These are phyloP conservation scores for Tetrapyrgos nigripes DNA, from an alignment of 1,284 basidiomycete genomes.

Conservation along the genomic window DNA sequence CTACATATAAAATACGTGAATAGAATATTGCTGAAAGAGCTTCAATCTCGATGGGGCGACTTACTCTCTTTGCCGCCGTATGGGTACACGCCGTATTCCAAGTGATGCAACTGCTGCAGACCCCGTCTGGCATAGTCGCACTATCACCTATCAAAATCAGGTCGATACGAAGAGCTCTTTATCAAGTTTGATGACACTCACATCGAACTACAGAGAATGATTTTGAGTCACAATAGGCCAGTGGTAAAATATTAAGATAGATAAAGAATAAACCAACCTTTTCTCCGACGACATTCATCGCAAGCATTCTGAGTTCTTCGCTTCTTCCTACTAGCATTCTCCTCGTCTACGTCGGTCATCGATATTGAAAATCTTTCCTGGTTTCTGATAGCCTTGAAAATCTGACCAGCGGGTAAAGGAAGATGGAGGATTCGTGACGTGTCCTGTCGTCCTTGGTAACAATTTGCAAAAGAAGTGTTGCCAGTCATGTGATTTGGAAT, in stretches of 20 bases:
- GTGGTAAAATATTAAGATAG: neutral
- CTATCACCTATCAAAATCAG: constrained; percentile 4
- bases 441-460: too few relatives aligned
- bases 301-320: constrained; percentile 6
- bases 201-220: neutral
- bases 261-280: neutral
- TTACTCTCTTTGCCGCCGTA: constrained; percentile 6
- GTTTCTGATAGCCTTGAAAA: too few relatives aligned
- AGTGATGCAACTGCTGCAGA: constrained; percentile 11
- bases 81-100: constrained; percentile 12
- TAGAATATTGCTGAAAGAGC: neutral
- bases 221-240: neutral
- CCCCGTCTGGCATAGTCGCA: neutral
- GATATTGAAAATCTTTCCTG: too few relatives aligned
- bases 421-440: too few relatives aligned
- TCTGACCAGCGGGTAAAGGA: too few relatives aligned
- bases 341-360: neutral
- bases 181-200: too few relatives aligned
- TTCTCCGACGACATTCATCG: constrained; percentile 3
- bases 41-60: neutral
- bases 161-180: too few relatives aligned
- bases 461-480: too few relatives aligned
- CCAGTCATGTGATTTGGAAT: too few relatives aligned
- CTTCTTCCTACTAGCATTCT: neutral
- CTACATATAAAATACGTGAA: neutral